A percentile compares a stretch with the other conserved stretches of the same genome.
These are phyloP conservation scores for Aspergillus sp. DNA, from an alignment of 2,329 filamentous ascomycete genomes.

Conservation along the genomic window DNA sequence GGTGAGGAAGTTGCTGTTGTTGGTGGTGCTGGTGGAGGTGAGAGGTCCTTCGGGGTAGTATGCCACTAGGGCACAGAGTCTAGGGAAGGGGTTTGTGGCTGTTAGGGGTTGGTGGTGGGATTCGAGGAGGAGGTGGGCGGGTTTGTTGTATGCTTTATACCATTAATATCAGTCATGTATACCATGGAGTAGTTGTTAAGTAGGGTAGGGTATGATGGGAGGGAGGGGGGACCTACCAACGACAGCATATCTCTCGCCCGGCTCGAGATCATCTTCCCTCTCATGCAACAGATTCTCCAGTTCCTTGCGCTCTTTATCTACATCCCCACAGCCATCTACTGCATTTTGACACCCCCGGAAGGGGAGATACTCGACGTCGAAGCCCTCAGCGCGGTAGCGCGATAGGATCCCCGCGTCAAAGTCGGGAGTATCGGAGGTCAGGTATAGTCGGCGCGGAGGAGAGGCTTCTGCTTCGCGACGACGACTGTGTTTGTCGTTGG, in stretches of 20 bases:
- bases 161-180: background rate
- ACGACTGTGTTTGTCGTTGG: slow-evolving; percentile 12
- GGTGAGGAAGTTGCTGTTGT: background rate
- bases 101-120: slow-evolving; percentile 37
- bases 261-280: slow-evolving; percentile 55
- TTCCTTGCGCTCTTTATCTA: slow-evolving; percentile 52
- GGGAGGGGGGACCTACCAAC: slow-evolving; percentile 49
- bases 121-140: slow-evolving; percentile 58
- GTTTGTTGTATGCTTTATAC: slow-evolving; percentile 59
- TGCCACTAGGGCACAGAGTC: slow-evolving; percentile 59
- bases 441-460: slow-evolving; percentile 28
- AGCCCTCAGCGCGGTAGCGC: slow-evolving; percentile 60
- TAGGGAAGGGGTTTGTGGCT: slow-evolving; percentile 58
- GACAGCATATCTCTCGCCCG: slow-evolving; percentile 59
- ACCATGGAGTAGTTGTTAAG: background rate
- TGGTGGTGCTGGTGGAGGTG: background rate
- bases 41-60: slow-evolving; percentile 52
- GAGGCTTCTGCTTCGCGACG: slow-evolving; percentile 10
- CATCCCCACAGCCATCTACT: slow-evolving; percentile 12
- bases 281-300: slow-evolving; percentile 52
- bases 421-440: slow-evolving; percentile 33
- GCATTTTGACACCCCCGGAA: slow-evolving; percentile 30
- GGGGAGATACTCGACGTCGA: slow-evolving; percentile 57
- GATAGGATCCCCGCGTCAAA: slow-evolving; percentile 56
- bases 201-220: background rate